Percentiles rank a stretch among this genome's conserved stretches.
These are phyloP conservation scores for Colletotrichum tropicicola DNA, from an alignment of 2,329 filamentous ascomycete genomes.

Conservation along the genomic window DNA sequence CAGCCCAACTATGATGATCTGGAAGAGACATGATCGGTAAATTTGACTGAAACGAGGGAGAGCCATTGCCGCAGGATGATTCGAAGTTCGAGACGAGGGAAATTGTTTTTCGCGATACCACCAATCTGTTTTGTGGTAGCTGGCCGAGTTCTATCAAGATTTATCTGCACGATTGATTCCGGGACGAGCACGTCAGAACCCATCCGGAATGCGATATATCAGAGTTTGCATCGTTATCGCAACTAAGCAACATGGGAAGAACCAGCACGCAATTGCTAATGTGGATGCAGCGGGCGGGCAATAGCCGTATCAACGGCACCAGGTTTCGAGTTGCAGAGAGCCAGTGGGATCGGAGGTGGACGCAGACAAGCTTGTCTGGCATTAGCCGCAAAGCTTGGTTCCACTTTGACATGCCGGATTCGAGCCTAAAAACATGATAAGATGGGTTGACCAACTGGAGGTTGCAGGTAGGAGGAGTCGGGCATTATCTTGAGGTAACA, in stretches of 20 bases:
- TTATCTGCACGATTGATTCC: too few species aligned
- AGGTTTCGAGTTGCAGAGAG: not conserved
- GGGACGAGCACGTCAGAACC: conserved; percentile 20
- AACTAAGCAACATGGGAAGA: not conserved
- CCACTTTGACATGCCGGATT: not conserved
- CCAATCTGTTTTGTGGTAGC: not conserved
- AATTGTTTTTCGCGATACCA: not conserved
- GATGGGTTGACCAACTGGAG: not conserved
- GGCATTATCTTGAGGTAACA: not conserved
- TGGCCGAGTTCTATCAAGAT: too few species aligned
- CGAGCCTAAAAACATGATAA: not conserved
- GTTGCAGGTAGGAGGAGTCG: not conserved
- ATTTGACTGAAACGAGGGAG: not conserved
- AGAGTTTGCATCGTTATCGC: not conserved
- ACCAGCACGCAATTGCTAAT: conserved; percentile 8
- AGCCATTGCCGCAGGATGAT: not conserved
- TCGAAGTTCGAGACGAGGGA: not conserved
- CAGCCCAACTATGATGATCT: conserved; percentile 23
- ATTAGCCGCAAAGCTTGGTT: not conserved
- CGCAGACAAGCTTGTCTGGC: not conserved
- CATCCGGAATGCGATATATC: conserved; percentile 9
- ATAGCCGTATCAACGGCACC: not conserved
- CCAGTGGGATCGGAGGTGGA: conserved; percentile 14
- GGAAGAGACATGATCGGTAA: conserved; percentile 20
- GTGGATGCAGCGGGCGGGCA: not conserved